Evolutionary conservation across 371 early-diverging fungal genomes (phyloP).

Genomic region (Mortierella sp.): DNA sequence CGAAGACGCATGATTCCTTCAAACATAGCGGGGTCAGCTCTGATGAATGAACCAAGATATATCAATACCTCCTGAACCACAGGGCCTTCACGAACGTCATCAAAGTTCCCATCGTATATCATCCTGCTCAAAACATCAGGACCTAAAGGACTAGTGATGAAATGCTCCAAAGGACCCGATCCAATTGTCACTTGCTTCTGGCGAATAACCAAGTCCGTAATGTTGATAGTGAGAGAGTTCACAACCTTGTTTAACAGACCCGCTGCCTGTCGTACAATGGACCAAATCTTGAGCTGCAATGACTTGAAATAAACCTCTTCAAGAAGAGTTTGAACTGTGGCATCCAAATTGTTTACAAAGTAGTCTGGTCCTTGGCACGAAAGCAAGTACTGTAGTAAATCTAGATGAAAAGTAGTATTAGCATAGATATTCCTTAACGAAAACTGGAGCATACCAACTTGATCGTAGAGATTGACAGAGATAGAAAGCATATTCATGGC

Average conservation of each 20-base stretch:
- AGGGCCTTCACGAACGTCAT: conserved; percentile 88
- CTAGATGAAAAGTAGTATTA: conserved; percentile 31
- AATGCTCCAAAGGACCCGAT: conserved; percentile 75
- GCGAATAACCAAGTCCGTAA: conserved; percentile 86
- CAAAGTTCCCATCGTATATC: conserved; percentile 68
- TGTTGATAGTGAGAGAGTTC: conserved; percentile 81
- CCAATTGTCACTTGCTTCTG: conserved; percentile 87
- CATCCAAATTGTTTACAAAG: conserved; percentile 63
- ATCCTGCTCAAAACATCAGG: conserved; percentile 77
- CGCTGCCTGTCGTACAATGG: conserved; percentile 86
- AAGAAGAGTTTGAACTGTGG: conserved; percentile 73
- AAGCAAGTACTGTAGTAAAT: conserved; percentile 84
- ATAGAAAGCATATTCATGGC: conserved; percentile 73
- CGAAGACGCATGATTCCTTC: conserved; percentile 88
- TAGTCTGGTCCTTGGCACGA: conserved; percentile 76
- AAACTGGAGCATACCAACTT: conserved; percentile 62
- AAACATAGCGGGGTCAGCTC: conserved; percentile 78
- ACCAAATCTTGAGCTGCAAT: conserved; percentile 80
- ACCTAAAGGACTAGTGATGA: conserved; percentile 75
- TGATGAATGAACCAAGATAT: conserved; percentile 82
- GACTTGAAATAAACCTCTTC: conserved; percentile 90
- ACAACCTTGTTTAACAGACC: conserved; percentile 83
- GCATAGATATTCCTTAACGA: background rate
- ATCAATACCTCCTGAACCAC: conserved; percentile 89
- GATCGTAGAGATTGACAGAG: conserved; percentile 86